Evolutionary conservation across 306 rosid genomes (phyloP).

Genomic region (Elaeagnus macrophylla): DNA sequence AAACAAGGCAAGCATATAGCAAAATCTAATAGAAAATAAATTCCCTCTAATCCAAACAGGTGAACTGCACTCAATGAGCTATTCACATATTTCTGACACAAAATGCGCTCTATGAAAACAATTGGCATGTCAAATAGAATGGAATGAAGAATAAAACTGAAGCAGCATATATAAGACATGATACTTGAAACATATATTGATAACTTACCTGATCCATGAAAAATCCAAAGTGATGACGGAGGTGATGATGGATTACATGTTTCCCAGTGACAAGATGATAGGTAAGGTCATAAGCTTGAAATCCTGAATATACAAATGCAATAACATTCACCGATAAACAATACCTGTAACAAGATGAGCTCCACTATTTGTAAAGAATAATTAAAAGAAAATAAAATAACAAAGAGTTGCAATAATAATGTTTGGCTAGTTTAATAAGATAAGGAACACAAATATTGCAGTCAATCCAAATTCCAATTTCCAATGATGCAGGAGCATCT

Average conservation of each 20-base stretch:
- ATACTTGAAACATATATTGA: too few relatives aligned
- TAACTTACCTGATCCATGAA: conserved; percentile 92
- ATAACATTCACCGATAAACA: conserved; percentile 75
- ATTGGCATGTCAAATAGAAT: too few relatives aligned
- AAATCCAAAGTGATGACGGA: conserved; percentile 64
- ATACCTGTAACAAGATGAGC: conserved; percentile 49
- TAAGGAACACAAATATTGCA: neutral
- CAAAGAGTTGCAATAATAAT: neutral
- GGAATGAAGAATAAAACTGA: too few relatives aligned
- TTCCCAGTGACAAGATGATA: conserved; percentile 34
- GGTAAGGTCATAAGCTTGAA: conserved; percentile 59
- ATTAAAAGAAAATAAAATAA: neutral
- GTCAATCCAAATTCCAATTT: neutral
- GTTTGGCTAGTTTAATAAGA: neutral
- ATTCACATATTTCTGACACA: too few relatives aligned
- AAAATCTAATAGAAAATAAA: too few relatives aligned
- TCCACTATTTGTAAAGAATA: conserved; percentile 2
- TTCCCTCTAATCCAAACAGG: too few relatives aligned
- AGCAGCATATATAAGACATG: too few relatives aligned
- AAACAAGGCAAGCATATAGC: too few relatives aligned
- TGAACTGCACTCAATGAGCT: too few relatives aligned
- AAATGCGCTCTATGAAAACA: too few relatives aligned
- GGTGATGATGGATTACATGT: conserved; percentile 39
- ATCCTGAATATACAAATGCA: conserved; percentile 58
- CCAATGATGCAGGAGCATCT: too few relatives aligned